Evolutionary conservation across 2,329 filamentous ascomycete genomes (phyloP), one percentile per base, ranked within the genome.

Genomic region (Pseudogymnoascus sp.): DNA sequence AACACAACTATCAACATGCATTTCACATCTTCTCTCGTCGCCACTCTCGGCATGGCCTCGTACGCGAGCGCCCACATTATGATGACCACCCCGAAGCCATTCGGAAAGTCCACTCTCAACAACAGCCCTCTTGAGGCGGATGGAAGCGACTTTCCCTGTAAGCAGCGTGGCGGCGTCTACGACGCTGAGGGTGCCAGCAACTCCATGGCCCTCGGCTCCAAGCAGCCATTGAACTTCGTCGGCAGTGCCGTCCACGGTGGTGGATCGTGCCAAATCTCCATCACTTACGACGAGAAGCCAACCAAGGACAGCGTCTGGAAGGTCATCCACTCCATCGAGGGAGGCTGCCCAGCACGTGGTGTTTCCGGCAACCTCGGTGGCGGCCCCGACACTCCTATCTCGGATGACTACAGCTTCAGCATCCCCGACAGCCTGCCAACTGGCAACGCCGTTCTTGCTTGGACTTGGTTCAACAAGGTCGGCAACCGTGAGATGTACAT

Each of bases 401-500:
- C 84, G 0, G 80, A 80, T 69, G 78, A 75, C 0, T 94, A 89
- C 74, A 76, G 83, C 30, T 96, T 87, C 75, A 81, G 76, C 0
- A 84, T 97, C 5, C 93, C 92, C 0, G 72, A 79, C 0, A 82
- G 86, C 20, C 80, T 97, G 54, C 83, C 86, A 7, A 77, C 86
- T 1, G 94, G 93, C 3, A 81, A 91, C 39, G 92, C 89, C 25
- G 89, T 86, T 0, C 79, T 97, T 4, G 90, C 90, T 0, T 97
- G 92, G 91, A 91, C 91, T 0, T 97, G 94, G 94, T 85, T 96
- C 75, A 97, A 97, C 78, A 88, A 88, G 63, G 70, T 96, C 8
- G 94, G 94, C 2, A 96, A 96, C 77, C 87, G 92, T 1, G 94
- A 97, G 72, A 91, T 96, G 81, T 97, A 97, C 80, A 96, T 96